phyloP scores from a whole-genome alignment of 495 filamentous ascomycete genomes.

The Sabuloglossum arenarium region DNA sequence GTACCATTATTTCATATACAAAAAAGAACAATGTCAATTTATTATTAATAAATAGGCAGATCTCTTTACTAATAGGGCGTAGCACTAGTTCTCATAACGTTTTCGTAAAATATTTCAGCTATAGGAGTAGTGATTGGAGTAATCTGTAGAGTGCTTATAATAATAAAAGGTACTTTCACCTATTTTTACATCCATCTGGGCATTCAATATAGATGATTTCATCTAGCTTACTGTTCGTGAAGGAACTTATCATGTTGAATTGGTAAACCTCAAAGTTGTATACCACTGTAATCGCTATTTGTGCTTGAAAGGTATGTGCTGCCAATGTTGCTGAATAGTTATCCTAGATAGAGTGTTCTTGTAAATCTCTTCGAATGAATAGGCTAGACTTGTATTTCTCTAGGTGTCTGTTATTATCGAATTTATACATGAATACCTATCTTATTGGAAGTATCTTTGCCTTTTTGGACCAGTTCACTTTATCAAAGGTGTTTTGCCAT shows the following conservation, averaged over 20 bases:
- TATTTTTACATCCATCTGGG: background rate
- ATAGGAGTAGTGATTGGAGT: slow-evolving; percentile 9
- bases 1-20: slow-evolving; percentile 9
- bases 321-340: slow-evolving; percentile 12
- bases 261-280: slow-evolving; percentile 13
- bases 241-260: slow-evolving; percentile 15
- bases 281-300: slow-evolving; percentile 11
- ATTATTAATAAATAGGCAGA: slow-evolving; percentile 9
- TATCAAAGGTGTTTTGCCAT: background rate
- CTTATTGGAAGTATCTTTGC: background rate
- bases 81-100: slow-evolving; percentile 10
- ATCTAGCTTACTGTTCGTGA: slow-evolving; percentile 12
- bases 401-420: slow-evolving; percentile 10
- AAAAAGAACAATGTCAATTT: slow-evolving; percentile 7
- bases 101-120: slow-evolving; percentile 10
- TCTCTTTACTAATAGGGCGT: slow-evolving; percentile 6
- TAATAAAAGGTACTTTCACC: background rate
- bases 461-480: too few relatives aligned
- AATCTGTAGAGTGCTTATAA: slow-evolving; percentile 4
- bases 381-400: slow-evolving; percentile 15
- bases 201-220: slow-evolving; percentile 7
- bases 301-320: slow-evolving; percentile 7
- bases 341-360: slow-evolving; percentile 5
- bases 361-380: slow-evolving; percentile 14
- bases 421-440: slow-evolving; percentile 10